phyloP scores from a whole-genome alignment of 2,329 filamentous ascomycete genomes.

The Cladobotryum mycophilum region DNA sequence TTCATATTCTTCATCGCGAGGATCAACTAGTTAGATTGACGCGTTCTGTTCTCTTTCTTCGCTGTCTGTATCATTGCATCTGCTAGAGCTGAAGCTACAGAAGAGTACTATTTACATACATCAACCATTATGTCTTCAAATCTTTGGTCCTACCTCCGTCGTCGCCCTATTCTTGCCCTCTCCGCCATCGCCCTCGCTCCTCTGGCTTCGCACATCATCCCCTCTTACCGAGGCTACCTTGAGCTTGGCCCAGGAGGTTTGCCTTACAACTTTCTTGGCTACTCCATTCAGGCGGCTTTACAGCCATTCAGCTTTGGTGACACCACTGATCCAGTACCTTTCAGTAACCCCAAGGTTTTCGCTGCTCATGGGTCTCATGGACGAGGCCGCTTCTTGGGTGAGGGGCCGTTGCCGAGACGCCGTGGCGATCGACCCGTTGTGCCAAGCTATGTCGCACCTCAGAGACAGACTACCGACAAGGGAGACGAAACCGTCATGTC shows the following conservation, averaged over 20 bases:
- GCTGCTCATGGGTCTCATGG: conserved; percentile 21
- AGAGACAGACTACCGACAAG: conserved; percentile 29
- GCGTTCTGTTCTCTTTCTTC: no score
- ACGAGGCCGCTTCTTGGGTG: conserved; percentile 16
- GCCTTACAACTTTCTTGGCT: conserved; percentile 37
- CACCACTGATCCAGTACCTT: conserved; percentile 23
- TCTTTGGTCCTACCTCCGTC: not conserved
- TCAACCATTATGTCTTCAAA: no score
- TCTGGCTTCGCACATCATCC: conserved; percentile 16
- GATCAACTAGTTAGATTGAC: no score
- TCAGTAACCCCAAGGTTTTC: conserved; percentile 17
- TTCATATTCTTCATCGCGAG: no score
- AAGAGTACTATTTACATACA: no score
- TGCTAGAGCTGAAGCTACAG: no score
- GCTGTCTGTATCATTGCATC: no score
- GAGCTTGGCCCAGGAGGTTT: conserved; percentile 39
- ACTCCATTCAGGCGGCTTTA: conserved; percentile 30
- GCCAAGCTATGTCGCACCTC: conserved; percentile 30
- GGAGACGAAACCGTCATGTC: conserved; percentile 11
- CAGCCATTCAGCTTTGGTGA: conserved; percentile 29
- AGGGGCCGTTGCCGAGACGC: conserved; percentile 13
- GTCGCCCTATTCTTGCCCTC: conserved; percentile 1
- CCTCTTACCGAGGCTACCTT: conserved; percentile 34
- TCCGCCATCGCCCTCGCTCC: conserved; percentile 4
- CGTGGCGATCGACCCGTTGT: conserved; percentile 24